These are phyloP conservation scores for Tremella fuciformis DNA, from an alignment of 768 basidiomycete species.

Conservation along the genomic window DNA sequence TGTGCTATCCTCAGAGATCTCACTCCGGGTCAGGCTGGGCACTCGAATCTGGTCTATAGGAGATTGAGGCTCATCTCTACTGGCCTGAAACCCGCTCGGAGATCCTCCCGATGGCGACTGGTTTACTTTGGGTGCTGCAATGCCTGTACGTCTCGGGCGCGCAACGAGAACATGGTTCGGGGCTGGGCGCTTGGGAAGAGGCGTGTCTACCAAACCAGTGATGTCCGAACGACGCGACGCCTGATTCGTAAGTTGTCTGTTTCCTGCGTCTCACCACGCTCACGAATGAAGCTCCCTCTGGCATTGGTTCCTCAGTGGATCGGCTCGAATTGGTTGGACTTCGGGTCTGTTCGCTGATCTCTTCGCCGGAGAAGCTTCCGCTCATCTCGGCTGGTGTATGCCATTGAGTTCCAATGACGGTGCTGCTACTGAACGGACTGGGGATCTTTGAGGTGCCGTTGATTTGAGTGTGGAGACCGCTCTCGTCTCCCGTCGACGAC, in stretches of 20 bases:
- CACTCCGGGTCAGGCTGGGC: constrained; percentile 40
- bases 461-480: too few species aligned
- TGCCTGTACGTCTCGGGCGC: constrained; percentile 20
- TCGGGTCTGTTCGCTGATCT: constrained; percentile 11
- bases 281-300: too few species aligned
- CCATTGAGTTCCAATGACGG: constrained; percentile 31
- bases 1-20: constrained; percentile 28
- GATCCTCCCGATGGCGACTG: too few species aligned
- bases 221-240: neutral
- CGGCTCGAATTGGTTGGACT: too few species aligned
- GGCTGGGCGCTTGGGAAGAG: constrained; percentile 30
- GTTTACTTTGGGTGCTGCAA: neutral
- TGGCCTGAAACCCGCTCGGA: too few species aligned
- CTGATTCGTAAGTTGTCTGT: too few species aligned
- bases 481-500: too few species aligned
- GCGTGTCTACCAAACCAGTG: constrained; percentile 20
- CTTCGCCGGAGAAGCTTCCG: constrained; percentile 41
- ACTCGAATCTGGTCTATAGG: constrained; percentile 17
- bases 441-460: too few species aligned
- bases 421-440: constrained; percentile 18
- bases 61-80: too few species aligned
- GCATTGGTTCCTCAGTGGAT: too few species aligned
- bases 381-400: constrained; percentile 44
- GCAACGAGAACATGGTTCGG: constrained; percentile 25
- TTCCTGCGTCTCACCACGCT: too few species aligned